A percentile compares a stretch with the other conserved stretches of the same genome.
Conservation (phyloP, 1,284 basidiomycete genomes). For the Butyriboletus appendiculatus region DNA sequence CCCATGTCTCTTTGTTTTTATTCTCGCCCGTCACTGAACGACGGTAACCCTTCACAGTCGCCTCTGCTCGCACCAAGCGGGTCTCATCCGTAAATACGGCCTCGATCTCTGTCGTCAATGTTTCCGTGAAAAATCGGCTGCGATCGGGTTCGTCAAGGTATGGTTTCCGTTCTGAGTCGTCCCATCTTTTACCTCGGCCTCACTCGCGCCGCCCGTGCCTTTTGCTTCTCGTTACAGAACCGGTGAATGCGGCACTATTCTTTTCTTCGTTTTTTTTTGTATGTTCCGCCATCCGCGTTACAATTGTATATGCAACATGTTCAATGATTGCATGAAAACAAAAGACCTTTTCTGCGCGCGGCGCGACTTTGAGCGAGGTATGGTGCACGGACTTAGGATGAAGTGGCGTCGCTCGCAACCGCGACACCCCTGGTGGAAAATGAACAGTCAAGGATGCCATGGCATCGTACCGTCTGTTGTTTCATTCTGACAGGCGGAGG, state of each 20-base stretch:
- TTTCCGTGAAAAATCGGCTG: slow-evolving; percentile 94
- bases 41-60: slow-evolving; percentile 56
- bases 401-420: background rate
- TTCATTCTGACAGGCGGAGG: no score
- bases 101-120: slow-evolving; percentile 97
- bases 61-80: slow-evolving; percentile 94
- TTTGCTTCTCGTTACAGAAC: slow-evolving; percentile 5
- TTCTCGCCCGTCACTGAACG: background rate
- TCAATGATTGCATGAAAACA: slow-evolving; percentile 22
- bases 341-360: slow-evolving; percentile 1
- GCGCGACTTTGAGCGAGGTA: background rate
- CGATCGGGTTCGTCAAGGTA: slow-evolving; percentile 95
- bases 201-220: background rate
- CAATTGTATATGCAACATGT: slow-evolving; percentile 4
- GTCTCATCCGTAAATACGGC: slow-evolving; percentile 94
- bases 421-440: background rate
- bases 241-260: slow-evolving; percentile 14
- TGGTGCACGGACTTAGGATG: background rate
- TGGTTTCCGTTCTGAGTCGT: slow-evolving; percentile 18
- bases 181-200: background rate
- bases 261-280: background rate
- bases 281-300: background rate
- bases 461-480: background rate
- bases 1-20: background rate
- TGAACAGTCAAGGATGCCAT: background rate